These are phyloP conservation scores for Aspergillaceae sp. DNA, from an alignment of 2,329 filamentous ascomycete species.

Conservation along the genomic window DNA sequence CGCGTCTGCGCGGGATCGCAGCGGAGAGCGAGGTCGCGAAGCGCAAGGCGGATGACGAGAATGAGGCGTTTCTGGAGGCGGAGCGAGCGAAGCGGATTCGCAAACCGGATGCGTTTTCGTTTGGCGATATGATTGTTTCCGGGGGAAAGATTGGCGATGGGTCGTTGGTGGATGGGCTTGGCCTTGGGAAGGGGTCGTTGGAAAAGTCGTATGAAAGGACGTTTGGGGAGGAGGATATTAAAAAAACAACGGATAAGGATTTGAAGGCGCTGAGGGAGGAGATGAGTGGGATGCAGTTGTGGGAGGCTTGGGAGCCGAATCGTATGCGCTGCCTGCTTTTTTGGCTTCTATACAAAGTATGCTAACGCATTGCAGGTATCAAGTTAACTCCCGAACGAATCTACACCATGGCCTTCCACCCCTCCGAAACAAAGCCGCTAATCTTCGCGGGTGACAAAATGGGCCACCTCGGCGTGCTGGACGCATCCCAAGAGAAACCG, in stretches of 20 bases:
- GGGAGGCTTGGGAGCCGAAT: constrained; percentile 74
- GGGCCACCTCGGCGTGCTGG: constrained; percentile 82
- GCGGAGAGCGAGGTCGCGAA: constrained; percentile 61
- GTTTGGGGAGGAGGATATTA: constrained; percentile 75
- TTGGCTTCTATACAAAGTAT: constrained; percentile 2
- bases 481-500: constrained; percentile 52
- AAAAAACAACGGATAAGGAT: constrained; percentile 67
- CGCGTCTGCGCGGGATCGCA: constrained; percentile 53
- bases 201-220: constrained; percentile 76
- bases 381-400: constrained; percentile 84
- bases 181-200: constrained; percentile 50
- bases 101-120: constrained; percentile 58
- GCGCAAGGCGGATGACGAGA: constrained; percentile 59
- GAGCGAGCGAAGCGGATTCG: constrained; percentile 55
- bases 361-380: constrained; percentile 51
- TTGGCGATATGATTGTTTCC: constrained; percentile 70
- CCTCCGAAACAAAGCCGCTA: constrained; percentile 72
- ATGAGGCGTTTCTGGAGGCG: constrained; percentile 47
- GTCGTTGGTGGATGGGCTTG: constrained; percentile 54
- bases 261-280: constrained; percentile 64
- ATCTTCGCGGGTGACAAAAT: constrained; percentile 93
- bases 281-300: constrained; percentile 70
- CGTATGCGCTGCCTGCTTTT: constrained; percentile 41
- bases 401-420: constrained; percentile 83
- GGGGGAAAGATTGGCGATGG: constrained; percentile 63